Base-by-base conservation (phyloP, 352 stramenopile species). In the Pythium pyrilobum region DNA sequence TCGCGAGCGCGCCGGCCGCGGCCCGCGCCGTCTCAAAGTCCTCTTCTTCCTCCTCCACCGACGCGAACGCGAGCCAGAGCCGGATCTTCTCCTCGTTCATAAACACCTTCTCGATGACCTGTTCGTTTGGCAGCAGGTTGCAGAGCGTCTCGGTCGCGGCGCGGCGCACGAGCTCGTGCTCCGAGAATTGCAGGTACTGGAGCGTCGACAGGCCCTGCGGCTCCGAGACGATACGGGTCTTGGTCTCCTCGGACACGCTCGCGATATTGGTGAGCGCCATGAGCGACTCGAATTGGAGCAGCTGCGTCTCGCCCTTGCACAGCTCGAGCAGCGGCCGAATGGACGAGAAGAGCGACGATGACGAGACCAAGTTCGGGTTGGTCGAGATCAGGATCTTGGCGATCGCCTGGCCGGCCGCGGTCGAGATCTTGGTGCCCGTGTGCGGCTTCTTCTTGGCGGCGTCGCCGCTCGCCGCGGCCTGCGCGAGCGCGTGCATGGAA, bases 191-290 rank as follows among this genome's bases (percentile, higher is more conserved):
- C 28, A 94, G 54, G 46, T 92, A 94, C 55, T 91, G 79, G 13
- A 94, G 56, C 32, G 83, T 92, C 13, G 73, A 84, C 2, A 94
- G 56, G 0, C 76, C 81, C 29, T 94, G 76, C 0, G 80, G 76
- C 34, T 89, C 76, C 0, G 52, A 60, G 0, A 91, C 65, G 21
- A 89, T 90, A 9, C 87, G 81, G 44, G 96, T 87, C 72, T 98
- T 98, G 28, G 95, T 98, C 55, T 97, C 88, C 7, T 97, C 79
- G 24, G 87, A 96, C 18, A 96, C 85, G 18, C 82, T 94, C 31
- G 89, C 92, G 13, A 99, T 87, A 60, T 99, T 99, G 1, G 96
- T 99, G 9, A 99, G 73, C 16, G 96, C 90, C 75, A 99, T 85
- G n/a, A 99, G 73, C 20, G 93, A 91, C 67, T 99, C 84, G 23